These are phyloP conservation scores for Wickerhamiella qilinensis DNA, from an alignment of 805 yeast species.

Conservation along the genomic window DNA sequence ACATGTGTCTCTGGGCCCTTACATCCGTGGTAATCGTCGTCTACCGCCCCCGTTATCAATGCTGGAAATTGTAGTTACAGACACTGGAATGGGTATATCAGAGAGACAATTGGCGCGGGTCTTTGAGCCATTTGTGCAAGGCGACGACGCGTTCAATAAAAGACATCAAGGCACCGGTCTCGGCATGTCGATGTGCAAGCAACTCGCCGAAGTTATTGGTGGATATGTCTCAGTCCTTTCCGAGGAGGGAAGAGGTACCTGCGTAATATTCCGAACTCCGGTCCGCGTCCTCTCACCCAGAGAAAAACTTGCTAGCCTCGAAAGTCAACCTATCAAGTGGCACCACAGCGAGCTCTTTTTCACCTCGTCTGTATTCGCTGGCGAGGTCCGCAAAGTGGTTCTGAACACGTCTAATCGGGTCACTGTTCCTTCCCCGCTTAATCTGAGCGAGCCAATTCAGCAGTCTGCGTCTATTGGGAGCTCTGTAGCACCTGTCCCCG, in stretches of 20 bases:
- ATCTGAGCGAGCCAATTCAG: not conserved
- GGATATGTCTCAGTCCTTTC: constrained; percentile 42
- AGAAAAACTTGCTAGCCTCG: not conserved
- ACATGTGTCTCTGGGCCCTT: constrained; percentile 4
- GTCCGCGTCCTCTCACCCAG: constrained; percentile 4
- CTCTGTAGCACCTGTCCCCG: not conserved
- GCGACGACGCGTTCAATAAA: constrained; percentile 82
- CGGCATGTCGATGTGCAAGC: constrained; percentile 78
- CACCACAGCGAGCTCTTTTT: constrained; percentile 3
- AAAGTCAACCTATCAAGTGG: not conserved
- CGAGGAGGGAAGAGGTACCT: constrained; percentile 15
- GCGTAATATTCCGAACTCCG: constrained; percentile 10
- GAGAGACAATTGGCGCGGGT: constrained; percentile 63
- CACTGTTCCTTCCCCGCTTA: not conserved
- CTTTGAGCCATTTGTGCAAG: constrained; percentile 92
- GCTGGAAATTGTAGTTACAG: constrained; percentile 58
- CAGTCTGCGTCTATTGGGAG: not conserved
- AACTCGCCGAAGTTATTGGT: constrained; percentile 74
- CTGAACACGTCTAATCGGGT: not conserved
- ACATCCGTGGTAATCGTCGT: not conserved
- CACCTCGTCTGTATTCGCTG: constrained; percentile 1
- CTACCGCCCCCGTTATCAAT: constrained; percentile 5
- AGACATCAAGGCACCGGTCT: constrained; percentile 92
- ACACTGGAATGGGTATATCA: constrained; percentile 88
- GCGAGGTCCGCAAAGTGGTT: constrained; percentile 1